Percentiles rank a stretch among this genome's conserved stretches.
phyloP scores from a whole-genome alignment of 2,329 filamentous ascomycete genomes.

The Fusarium sp. region DNA sequence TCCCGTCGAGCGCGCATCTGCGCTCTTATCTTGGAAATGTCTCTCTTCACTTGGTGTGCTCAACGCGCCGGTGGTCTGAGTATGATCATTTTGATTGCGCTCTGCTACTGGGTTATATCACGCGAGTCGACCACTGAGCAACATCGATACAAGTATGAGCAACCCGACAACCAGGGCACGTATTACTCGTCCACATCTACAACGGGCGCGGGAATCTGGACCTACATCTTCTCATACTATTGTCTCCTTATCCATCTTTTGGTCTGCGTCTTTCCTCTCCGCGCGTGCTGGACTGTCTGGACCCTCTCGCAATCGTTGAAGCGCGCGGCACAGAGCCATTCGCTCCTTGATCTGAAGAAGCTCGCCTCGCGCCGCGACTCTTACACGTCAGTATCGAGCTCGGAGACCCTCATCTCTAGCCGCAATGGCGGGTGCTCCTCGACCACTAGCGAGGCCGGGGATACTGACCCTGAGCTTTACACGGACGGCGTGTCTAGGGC shows the following conservation, averaged over 20 bases:
- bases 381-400: slow-evolving; percentile 67
- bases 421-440: slow-evolving; percentile 61
- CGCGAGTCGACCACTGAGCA: slow-evolving; percentile 59
- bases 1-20: not conserved
- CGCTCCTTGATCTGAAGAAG: slow-evolving; percentile 60
- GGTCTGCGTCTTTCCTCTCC: slow-evolving; percentile 72
- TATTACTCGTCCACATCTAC: slow-evolving; percentile 48
- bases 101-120: slow-evolving; percentile 68
- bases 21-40: slow-evolving; percentile 54
- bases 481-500: slow-evolving; percentile 58
- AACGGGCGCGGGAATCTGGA: slow-evolving; percentile 62
- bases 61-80: slow-evolving; percentile 67
- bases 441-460: slow-evolving; percentile 64
- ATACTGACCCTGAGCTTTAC: slow-evolving; percentile 61
- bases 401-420: slow-evolving; percentile 61
- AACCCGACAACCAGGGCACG: slow-evolving; percentile 51
- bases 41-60: slow-evolving; percentile 66
- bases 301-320: slow-evolving; percentile 66
- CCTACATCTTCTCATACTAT: slow-evolving; percentile 72
- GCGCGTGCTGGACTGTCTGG: slow-evolving; percentile 72
- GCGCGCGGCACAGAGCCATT: slow-evolving; percentile 58
- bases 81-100: slow-evolving; percentile 61
- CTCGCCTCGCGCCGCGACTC: slow-evolving; percentile 64
- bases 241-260: slow-evolving; percentile 73
- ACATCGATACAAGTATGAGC: slow-evolving; percentile 59